Conservation (phyloP, 1,284 basidiomycete species). For the Apiotrichum brassicae region DNA sequence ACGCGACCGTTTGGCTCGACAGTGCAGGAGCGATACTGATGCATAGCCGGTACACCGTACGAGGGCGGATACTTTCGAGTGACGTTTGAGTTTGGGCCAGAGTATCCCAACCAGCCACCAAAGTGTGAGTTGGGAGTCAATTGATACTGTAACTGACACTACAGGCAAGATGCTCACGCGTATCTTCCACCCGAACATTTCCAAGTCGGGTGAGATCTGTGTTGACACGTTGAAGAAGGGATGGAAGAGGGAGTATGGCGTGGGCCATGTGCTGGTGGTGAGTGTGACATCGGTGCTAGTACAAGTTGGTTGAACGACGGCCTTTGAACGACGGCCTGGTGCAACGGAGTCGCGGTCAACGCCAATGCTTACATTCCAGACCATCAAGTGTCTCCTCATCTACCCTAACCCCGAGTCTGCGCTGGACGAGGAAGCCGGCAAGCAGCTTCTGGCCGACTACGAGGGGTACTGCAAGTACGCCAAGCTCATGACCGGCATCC, state of each 20-base stretch:
- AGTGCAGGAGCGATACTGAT: not conserved
- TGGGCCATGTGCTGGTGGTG: conserved; percentile 74
- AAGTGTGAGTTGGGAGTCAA: conserved; percentile 60
- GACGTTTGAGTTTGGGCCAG: conserved; percentile 72
- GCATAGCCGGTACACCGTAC: conserved; percentile 78
- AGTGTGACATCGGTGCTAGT: no score
- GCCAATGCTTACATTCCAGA: no score
- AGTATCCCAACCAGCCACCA: conserved; percentile 83
- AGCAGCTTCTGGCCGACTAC: conserved; percentile 81
- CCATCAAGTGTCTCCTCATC: conserved; percentile 89
- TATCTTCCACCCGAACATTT: conserved; percentile 96
- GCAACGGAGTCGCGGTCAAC: no score
- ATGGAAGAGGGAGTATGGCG: conserved; percentile 87
- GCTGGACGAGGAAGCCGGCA: conserved; percentile 88
- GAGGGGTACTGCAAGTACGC: conserved; percentile 63
- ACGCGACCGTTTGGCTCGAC: no score
- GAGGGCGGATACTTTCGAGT: conserved; percentile 84
- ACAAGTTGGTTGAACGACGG: no score
- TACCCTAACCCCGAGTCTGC: conserved; percentile 95
- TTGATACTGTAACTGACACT: conserved; percentile 3
- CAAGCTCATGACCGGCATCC: conserved; percentile 25
- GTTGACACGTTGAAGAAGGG: conserved; percentile 96
- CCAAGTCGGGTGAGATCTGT: conserved; percentile 83
- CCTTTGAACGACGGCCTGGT: no score
- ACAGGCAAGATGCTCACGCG: conserved; percentile 82